Evolutionary conservation across 768 basidiomycete species (phyloP), one percentile per base, ranked within the genome.

Genomic region (Boletales sp.): DNA sequence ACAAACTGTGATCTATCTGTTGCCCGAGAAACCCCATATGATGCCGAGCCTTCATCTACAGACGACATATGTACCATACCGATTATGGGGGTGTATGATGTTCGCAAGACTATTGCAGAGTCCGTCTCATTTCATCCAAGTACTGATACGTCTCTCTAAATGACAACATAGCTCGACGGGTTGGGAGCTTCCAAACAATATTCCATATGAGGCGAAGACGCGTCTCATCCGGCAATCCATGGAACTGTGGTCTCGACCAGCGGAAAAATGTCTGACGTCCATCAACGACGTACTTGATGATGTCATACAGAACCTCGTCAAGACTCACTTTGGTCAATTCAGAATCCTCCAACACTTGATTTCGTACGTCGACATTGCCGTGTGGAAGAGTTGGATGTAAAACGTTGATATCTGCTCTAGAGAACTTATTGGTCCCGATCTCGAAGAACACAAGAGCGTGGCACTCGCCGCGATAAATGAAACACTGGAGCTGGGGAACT

Each of bases 121-220:
- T 76, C 46, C 15, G 70, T 59, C 18, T 17, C 8, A 12, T 40
- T 31, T 3, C 3, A 10, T 21, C 25, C 11, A 25, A 2, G 15
- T 32, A 17, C 6, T 25, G 13, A 41, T 13, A 30, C 7, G 9
- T 5, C n/a, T 17, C 19, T 48, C 46, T 57, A 0, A 65, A 11
- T 1, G 5, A 35, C 4, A 12, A 6, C n/a, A 21, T 21, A 77
- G 76, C 11, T 67, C 69, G 8, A 65, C 67, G 30, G 68, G 62
- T 3, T 76, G 75, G 76, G 73, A 77, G 43, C 67, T 77, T 25
- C 73, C 73, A 0, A 59, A 62, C 5, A 66, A 75, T 34, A 55
- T 74, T 21, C 75, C 76, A 0, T 75, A 67, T 46, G 67, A 66
- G 25, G 74, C 75, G 11, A 75, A 72, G 41, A 55, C 49, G 11